Base-by-base conservation (phyloP, 495 filamentous ascomycete species). In the Penicillium nucicola region DNA sequence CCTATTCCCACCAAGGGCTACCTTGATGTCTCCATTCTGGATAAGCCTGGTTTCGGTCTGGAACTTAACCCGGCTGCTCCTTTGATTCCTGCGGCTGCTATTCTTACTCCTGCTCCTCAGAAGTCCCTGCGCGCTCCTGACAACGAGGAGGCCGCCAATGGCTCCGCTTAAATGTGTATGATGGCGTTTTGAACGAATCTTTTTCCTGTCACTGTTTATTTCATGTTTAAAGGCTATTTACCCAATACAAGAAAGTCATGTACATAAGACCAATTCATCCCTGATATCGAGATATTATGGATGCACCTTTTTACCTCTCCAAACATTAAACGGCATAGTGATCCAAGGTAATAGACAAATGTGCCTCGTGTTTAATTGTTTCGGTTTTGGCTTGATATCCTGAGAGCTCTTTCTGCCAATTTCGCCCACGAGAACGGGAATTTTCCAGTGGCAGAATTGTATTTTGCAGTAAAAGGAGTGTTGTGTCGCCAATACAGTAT, bases 41-140 rank as follows among this genome's bases (percentile, higher is more conserved):
- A 96, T 67, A 93, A 87, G 78, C 91, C 91, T 5, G 91, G 91
- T 0, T 96, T 96, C 62, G 91, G 91, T 7, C 77, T 96, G 30
- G 89, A 90, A 34, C 61, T 96, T 17, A 96, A 93, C 64, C 89
- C 88, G 0, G 74, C 74, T 12, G 90, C 89, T n/a, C 77, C 83
- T 40, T 70, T 96, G 45, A 86, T 95, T 45, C 80, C 88, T 28
- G 88, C 88, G 6, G 71, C 77, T 19, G 76, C 80, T 28, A 75
- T 95, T 8, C 67, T 96, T 35, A 88, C 72, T 22, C 88, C 88
- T 15, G 82, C 84, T n/a, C 89, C 89, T 2, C 72, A 76, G 43
- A 83, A 72, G 56, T 65, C 75, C 15, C 68, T 92, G 45, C 67
- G 62, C 20, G 66, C 67, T 8, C 76, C 78, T 46, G 65, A 71